These are phyloP conservation scores for Colletotrichum trifolii DNA, from an alignment of 2,329 filamentous ascomycete species.

Conservation along the genomic window DNA sequence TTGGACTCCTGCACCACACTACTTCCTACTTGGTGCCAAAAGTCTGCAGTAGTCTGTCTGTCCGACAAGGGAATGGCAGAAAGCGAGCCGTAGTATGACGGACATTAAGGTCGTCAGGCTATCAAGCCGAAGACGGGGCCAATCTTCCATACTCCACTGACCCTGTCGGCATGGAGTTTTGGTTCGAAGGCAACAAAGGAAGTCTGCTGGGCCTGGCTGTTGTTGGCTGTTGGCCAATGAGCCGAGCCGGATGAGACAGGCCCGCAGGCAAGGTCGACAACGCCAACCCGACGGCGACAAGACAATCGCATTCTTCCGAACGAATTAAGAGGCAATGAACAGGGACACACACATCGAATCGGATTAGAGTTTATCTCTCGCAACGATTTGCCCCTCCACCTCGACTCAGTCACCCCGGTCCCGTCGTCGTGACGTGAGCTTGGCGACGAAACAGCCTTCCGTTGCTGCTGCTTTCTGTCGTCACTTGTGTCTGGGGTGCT, in stretches of 20 bases:
- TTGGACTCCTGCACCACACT: no score
- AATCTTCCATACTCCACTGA: no score
- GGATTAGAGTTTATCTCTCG: conserved; percentile 29
- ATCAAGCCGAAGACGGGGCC: no score
- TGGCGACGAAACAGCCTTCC: conserved; percentile 27
- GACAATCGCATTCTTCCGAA: no score
- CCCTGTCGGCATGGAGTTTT: no score
- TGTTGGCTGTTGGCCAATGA: not conserved
- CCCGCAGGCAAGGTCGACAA: conserved; percentile 7
- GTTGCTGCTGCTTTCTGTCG: conserved; percentile 25
- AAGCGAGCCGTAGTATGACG: no score
- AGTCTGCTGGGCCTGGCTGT: not conserved
- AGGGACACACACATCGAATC: conserved; percentile 4
- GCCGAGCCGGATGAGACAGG: not conserved
- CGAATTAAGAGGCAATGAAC: not conserved
- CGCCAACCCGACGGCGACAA: not conserved
- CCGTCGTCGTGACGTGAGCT: conserved; percentile 31
- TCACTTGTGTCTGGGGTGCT: conserved; percentile 17
- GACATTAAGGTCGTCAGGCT: no score
- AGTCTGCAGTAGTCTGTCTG: no score
- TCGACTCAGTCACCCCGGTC: conserved; percentile 29
- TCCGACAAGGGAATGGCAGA: no score
- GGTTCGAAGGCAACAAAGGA: not conserved
- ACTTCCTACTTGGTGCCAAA: no score
- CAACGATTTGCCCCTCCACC: conserved; percentile 32